phyloP scores from a whole-genome alignment of 768 basidiomycete genomes.

The Mycena vitilis region DNA sequence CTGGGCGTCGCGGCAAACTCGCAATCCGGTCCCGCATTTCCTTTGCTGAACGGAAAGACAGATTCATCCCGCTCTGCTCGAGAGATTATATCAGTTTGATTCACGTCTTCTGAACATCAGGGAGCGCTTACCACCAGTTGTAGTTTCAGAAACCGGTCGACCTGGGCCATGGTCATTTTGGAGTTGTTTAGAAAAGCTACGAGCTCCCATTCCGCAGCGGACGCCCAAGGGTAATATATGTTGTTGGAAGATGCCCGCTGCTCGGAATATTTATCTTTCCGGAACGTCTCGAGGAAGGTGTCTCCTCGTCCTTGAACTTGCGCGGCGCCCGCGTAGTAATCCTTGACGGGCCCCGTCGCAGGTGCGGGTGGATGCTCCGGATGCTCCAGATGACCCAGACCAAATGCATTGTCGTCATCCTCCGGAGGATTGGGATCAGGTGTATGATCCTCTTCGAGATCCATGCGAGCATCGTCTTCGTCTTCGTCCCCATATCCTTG shows the following conservation, averaged over 20 bases:
- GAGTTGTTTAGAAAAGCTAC: background rate
- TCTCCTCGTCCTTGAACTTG: background rate
- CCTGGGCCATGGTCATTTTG: background rate
- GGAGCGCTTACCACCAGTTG: background rate
- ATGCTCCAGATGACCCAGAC: too few species aligned
- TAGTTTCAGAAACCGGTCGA: background rate
- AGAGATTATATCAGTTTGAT: background rate
- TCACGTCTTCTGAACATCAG: background rate
- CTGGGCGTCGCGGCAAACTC: background rate
- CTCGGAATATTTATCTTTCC: background rate
- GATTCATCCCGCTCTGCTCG: background rate
- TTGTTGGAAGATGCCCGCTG: background rate
- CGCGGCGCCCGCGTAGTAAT: background rate
- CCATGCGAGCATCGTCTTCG: too few species aligned
- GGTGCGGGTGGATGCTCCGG: too few species aligned
- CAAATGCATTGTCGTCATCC: too few species aligned
- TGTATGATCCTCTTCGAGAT: too few species aligned
- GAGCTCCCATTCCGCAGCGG: slow-evolving; percentile 10
- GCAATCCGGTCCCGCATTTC: background rate
- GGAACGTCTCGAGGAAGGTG: slow-evolving; percentile 4
- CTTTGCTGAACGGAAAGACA: background rate
- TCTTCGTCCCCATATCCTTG: too few species aligned
- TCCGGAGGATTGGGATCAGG: too few species aligned
- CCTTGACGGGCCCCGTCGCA: background rate
- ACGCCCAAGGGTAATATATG: slow-evolving; percentile 5